Percentiles rank a stretch among this genome's conserved stretches.
phyloP scores from a whole-genome alignment of 192 early-diverging fungal species.

The Linderina pennispora region DNA sequence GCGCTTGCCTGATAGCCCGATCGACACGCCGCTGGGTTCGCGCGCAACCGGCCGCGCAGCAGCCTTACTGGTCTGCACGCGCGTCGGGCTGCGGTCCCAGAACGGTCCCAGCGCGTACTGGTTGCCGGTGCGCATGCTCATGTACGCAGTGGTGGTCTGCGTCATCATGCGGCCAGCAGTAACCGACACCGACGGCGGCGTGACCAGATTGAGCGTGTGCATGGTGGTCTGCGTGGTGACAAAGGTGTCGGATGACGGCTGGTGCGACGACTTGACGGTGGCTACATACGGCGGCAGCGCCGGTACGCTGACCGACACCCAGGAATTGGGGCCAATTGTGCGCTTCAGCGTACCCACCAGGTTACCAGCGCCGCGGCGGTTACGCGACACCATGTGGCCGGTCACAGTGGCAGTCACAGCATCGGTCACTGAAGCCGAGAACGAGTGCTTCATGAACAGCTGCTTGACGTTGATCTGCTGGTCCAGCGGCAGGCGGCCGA shows the following conservation, averaged over 20 bases:
- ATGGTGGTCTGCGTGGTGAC: constrained; percentile 32
- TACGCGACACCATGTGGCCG: constrained; percentile 59
- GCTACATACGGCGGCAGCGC: constrained; percentile 50
- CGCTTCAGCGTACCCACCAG: constrained; percentile 74
- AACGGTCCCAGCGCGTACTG: constrained; percentile 25
- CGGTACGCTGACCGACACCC: constrained; percentile 52
- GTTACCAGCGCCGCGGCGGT: constrained; percentile 69
- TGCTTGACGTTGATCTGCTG: constrained; percentile 46
- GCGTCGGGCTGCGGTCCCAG: constrained; percentile 15
- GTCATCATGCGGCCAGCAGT: constrained; percentile 63
- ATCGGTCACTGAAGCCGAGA: constrained; percentile 52
- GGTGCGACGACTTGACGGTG: constrained; percentile 53
- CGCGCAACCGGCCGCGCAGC: not conserved
- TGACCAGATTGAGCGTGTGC: constrained; percentile 46
- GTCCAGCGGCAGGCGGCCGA: not conserved
- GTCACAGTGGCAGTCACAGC: constrained; percentile 47
- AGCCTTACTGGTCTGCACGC: not conserved
- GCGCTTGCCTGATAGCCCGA: constrained; percentile 4
- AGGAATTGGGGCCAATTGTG: constrained; percentile 47
- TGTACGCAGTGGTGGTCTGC: constrained; percentile 55
- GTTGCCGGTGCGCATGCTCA: constrained; percentile 72
- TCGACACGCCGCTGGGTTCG: constrained; percentile 16
- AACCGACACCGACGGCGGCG: constrained; percentile 61
- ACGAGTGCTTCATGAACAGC: constrained; percentile 51
- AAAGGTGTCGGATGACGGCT: constrained; percentile 5